These are phyloP conservation scores for Diaporthe aspalathi DNA, from an alignment of 2,329 filamentous ascomycete species.

Conservation along the genomic window DNA sequence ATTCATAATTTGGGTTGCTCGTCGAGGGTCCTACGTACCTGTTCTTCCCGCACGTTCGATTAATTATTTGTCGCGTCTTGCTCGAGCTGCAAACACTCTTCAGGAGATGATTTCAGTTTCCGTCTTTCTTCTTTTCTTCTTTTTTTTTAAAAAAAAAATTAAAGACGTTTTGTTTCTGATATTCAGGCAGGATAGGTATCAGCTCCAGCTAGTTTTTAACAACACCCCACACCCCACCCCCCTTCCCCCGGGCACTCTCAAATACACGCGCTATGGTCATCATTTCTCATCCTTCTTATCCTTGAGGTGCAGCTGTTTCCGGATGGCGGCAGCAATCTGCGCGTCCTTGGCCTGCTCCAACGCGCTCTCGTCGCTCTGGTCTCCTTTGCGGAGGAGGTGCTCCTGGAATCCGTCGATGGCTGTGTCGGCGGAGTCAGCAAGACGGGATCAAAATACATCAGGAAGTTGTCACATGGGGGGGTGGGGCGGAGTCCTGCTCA, in stretches of 20 bases:
- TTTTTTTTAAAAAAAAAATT: neutral
- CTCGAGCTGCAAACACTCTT: neutral
- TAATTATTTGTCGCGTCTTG: neutral
- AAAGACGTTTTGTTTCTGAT: neutral
- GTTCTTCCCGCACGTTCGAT: too few relatives aligned
- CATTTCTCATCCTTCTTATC: slow-evolving; percentile 24
- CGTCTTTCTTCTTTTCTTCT: neutral
- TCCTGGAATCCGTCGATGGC: slow-evolving; percentile 83
- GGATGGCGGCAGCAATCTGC: slow-evolving; percentile 78
- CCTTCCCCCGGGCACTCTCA: too few relatives aligned
- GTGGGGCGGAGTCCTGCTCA: slow-evolving; percentile 51
- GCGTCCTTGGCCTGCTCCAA: slow-evolving; percentile 87
- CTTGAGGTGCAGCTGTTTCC: slow-evolving; percentile 60
- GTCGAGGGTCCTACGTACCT: neutral
- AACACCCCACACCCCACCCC: too few relatives aligned
- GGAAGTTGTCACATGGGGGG: too few relatives aligned
- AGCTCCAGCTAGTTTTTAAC: too few relatives aligned
- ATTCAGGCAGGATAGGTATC: neutral
- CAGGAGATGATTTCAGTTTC: too few relatives aligned
- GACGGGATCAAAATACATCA: neutral
- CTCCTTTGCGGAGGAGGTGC: slow-evolving; percentile 76
- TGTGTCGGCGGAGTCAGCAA: slow-evolving; percentile 49
- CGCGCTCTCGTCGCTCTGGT: slow-evolving; percentile 78
- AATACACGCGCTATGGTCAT: neutral
- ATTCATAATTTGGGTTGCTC: neutral